phyloP scores from a whole-genome alignment of 192 early-diverging fungal species.

The Borealophlyctis nickersoniae region DNA sequence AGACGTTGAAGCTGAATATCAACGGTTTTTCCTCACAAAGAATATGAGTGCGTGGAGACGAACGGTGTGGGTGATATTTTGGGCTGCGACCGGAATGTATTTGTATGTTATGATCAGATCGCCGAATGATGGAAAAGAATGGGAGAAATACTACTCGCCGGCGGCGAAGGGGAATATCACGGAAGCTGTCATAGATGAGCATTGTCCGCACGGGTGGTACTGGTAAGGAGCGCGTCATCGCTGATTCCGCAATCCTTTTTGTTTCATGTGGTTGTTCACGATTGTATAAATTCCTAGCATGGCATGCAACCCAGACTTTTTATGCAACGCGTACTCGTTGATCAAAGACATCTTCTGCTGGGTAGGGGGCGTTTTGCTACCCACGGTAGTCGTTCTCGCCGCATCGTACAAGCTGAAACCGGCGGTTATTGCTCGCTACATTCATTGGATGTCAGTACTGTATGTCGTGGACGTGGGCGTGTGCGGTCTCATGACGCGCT shows the following conservation, averaged over 20 bases:
- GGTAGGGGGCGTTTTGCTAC: conserved; percentile 30
- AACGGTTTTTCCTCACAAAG: conserved; percentile 25
- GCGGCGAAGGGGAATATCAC: conserved; percentile 8
- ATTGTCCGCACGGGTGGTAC: conserved; percentile 28
- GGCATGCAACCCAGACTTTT: conserved; percentile 28
- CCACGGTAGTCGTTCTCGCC: conserved; percentile 19
- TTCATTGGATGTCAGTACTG: conserved; percentile 23
- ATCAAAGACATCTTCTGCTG: conserved; percentile 32
- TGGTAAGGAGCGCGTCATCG: conserved; percentile 21
- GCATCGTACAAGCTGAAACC: conserved; percentile 20
- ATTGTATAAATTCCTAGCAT: conserved; percentile 8
- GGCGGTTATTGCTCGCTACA: conserved; percentile 8
- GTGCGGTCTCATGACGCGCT: conserved; percentile 29
- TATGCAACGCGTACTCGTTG: conserved; percentile 34
- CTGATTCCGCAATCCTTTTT: neutral
- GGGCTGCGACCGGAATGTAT: conserved; percentile 20
- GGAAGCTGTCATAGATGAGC: neutral
- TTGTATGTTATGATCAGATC: conserved; percentile 32
- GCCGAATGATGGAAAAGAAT: conserved; percentile 19
- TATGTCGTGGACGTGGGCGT: conserved; percentile 19
- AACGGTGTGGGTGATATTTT: conserved; percentile 23
- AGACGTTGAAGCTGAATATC: conserved; percentile 36
- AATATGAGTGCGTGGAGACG: conserved; percentile 29
- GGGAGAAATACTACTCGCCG: conserved; percentile 6
- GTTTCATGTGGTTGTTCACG: neutral